Base-by-base conservation (phyloP, 2,329 filamentous ascomycete genomes). In the Colletotrichum melonis region DNA sequence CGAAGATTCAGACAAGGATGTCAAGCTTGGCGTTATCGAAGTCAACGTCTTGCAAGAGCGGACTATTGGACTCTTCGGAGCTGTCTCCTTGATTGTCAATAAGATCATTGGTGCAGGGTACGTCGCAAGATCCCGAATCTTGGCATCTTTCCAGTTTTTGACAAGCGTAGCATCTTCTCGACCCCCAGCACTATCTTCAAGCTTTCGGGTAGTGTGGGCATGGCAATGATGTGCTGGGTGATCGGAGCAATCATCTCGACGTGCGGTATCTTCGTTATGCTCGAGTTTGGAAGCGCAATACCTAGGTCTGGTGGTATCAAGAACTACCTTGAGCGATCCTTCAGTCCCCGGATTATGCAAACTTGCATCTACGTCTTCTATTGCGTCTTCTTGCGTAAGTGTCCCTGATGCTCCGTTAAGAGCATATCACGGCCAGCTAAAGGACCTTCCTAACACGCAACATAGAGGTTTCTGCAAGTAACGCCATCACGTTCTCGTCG, bases 61-160 rank as follows among this genome's bases (percentile, higher is more conserved):
- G 11, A 78, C 75, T 0, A 77, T 78, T 26, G 76, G 77, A 0
- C 32, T 78, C 2, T 78, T 78, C 49, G 76, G 76, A 0, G 75
- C 76, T 6, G 72, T 76, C 1, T 78, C 76, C 2, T 58, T 78
- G 22, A 74, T 78, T 11, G 73, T 77, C 32, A 78, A 78, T 22
- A 78, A 78, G 49, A 78, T 78, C 12, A 76, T 78, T 14, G 77
- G 77, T 11, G 70, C 77, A 12, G 76, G 76, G 76, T 77, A 63
- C 22, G 67, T 68, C 12, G 1, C n/a, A 14, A 28, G 5, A 19
- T 38, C 16, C 5, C 14, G 0, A 1, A 6, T 1, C 52, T 24
- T 24, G 5, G 2, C 12, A 3, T 8, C 19, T 12, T 5, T 16
- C 11, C 32, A 5, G 19, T 9, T 35, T 5, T 24, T 69, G 28